phyloP scores from a whole-genome alignment of 1,139 yeast species.

The Suhomyces chickasaworum region DNA sequence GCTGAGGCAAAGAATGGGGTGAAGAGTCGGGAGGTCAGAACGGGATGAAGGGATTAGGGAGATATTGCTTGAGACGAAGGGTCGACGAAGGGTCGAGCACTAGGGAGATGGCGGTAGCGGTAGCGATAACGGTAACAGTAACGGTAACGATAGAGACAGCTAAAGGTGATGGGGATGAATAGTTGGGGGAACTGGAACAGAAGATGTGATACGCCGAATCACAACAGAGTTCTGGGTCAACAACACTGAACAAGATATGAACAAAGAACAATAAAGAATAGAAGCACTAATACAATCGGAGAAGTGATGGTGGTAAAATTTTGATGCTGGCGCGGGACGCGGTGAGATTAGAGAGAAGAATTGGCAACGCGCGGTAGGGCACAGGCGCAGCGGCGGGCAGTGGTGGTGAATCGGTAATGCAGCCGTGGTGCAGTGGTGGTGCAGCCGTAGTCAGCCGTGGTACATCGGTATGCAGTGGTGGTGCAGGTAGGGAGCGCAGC shows the following conservation, averaged over 20 bases:
- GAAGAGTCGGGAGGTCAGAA: background rate
- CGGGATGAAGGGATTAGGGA: background rate
- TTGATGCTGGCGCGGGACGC: constrained; percentile 1
- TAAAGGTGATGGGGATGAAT: too few species aligned
- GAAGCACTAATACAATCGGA: background rate
- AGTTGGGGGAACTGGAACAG: background rate
- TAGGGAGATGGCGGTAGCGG: background rate
- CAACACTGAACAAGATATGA: background rate
- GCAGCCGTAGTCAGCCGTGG: too few species aligned
- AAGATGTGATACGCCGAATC: background rate
- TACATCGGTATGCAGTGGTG: too few species aligned
- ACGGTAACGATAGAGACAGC: too few species aligned
- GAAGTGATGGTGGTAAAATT: background rate
- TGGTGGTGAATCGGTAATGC: too few species aligned
- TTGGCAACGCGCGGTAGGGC: background rate
- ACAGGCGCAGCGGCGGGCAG: too few species aligned
- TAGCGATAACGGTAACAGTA: too few species aligned
- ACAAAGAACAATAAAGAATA: background rate
- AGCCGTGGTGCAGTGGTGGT: too few species aligned
- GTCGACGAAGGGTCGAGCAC: background rate
- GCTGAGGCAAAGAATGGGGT: background rate
- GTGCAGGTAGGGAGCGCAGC: too few species aligned
- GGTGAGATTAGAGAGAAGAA: background rate
- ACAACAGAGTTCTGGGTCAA: background rate
- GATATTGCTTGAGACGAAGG: background rate